Evolutionary conservation across 306 rosid genomes (phyloP).

Genomic region (Mimosa bimucronata): DNA sequence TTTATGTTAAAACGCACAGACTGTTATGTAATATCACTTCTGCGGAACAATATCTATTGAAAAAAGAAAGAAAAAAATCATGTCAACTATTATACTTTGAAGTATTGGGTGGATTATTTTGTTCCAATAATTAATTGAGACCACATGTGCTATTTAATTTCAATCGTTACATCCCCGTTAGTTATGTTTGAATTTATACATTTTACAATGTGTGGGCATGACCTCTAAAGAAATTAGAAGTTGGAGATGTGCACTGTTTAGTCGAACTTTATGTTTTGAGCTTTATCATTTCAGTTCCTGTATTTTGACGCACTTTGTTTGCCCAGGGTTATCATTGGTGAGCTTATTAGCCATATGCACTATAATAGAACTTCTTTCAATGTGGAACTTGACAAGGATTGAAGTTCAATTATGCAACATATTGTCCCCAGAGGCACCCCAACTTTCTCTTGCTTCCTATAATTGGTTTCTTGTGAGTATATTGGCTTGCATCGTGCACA

Average conservation of each 20-base stretch:
- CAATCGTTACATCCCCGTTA: background rate
- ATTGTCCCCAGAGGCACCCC: slow-evolving; percentile 91
- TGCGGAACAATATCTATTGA: background rate
- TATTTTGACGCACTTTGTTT: slow-evolving; percentile 27
- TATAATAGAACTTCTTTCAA: slow-evolving; percentile 74
- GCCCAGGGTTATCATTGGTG: slow-evolving; percentile 73
- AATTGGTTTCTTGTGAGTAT: slow-evolving; percentile 84
- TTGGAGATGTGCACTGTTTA: slow-evolving; percentile 13
- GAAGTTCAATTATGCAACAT: slow-evolving; percentile 94
- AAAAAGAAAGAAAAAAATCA: slow-evolving; percentile 17
- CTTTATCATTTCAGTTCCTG: slow-evolving; percentile 16
- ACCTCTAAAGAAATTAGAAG: slow-evolving; percentile 16
- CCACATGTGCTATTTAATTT: background rate
- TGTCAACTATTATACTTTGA: slow-evolving; percentile 14
- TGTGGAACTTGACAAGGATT: slow-evolving; percentile 98
- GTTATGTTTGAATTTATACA: slow-evolving; percentile 31
- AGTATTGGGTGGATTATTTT: background rate
- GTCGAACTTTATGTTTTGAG: slow-evolving; percentile 14
- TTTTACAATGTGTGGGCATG: slow-evolving; percentile 2
- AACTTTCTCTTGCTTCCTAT: slow-evolving; percentile 77
- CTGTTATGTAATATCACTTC: slow-evolving; percentile 17
- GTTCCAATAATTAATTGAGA: slow-evolving; percentile 12
- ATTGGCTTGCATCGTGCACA: slow-evolving; percentile 28
- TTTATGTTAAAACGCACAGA: slow-evolving; percentile 1
- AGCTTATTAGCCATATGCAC: slow-evolving; percentile 66